Evolutionary conservation across 768 basidiomycete genomes (phyloP).

Genomic region (Nidularia pulvinata): DNA sequence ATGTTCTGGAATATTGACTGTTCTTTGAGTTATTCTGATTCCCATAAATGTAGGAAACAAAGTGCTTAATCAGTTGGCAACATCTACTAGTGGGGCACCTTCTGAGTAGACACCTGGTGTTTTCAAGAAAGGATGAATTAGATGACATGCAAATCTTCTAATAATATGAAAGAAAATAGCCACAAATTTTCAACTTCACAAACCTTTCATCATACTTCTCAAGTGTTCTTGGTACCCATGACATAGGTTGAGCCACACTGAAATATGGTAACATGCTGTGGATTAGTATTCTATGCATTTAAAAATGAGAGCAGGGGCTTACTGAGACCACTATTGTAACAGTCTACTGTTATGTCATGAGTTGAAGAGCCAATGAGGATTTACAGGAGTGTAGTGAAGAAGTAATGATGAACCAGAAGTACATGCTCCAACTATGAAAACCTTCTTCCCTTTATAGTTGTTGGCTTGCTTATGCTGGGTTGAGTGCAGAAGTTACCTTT

Average conservation of each 20-base stretch:
- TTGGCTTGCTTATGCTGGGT: slow-evolving; percentile 39
- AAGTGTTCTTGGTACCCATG: slow-evolving; percentile 41
- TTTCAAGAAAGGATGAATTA: background rate
- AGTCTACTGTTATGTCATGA: slow-evolving; percentile 36
- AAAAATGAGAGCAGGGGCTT: slow-evolving; percentile 1
- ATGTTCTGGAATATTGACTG: background rate
- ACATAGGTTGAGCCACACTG: slow-evolving; percentile 55
- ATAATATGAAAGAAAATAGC: background rate
- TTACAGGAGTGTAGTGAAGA: background rate
- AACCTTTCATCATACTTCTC: slow-evolving; percentile 21
- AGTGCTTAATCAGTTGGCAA: slow-evolving; percentile 43
- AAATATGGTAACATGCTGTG: slow-evolving; percentile 41
- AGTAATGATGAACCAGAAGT: slow-evolving; percentile 33
- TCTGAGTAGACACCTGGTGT: slow-evolving; percentile 35
- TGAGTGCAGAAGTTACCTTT: slow-evolving; percentile 55
- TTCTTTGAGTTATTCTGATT: slow-evolving; percentile 16
- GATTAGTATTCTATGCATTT: slow-evolving; percentile 32
- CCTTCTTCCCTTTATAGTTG: slow-evolving; percentile 58
- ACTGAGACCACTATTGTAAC: slow-evolving; percentile 33
- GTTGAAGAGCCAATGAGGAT: slow-evolving; percentile 11
- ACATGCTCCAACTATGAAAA: slow-evolving; percentile 50
- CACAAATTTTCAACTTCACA: background rate
- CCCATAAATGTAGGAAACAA: slow-evolving; percentile 34
- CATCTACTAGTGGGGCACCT: slow-evolving; percentile 36
- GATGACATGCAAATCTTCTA: background rate